phyloP scores from a whole-genome alignment of 108 stramenopile species.

The Skeletonema tropicum region DNA sequence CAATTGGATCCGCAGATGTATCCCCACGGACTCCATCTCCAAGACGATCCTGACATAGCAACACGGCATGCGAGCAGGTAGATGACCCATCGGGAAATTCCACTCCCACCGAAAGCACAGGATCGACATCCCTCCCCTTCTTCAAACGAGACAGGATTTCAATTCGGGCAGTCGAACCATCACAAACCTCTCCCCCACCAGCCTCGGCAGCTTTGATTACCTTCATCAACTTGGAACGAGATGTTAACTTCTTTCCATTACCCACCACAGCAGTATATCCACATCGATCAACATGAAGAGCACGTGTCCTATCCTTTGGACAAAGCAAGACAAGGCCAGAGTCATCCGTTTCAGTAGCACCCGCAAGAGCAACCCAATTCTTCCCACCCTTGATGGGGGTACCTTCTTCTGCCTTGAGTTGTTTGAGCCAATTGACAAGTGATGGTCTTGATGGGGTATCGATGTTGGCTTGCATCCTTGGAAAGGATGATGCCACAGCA shows the following conservation, averaged over 20 bases:
- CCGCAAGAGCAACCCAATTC: constrained; percentile 80
- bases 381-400: constrained; percentile 80
- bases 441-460: constrained; percentile 59
- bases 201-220: constrained; percentile 21
- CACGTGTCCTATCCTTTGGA: constrained; percentile 57
- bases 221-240: constrained; percentile 44
- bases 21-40: constrained; percentile 79
- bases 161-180: constrained; percentile 37
- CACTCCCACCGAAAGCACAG: constrained; percentile 59
- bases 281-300: constrained; percentile 60
- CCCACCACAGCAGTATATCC: constrained; percentile 79
- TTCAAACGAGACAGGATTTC: constrained; percentile 61
- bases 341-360: constrained; percentile 81
- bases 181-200: constrained; percentile 30
- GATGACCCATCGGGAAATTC: constrained; percentile 57
- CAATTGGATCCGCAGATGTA: constrained; percentile 72
- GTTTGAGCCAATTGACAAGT: constrained; percentile 77
- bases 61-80: constrained; percentile 60
- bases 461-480: constrained; percentile 35
- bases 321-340: constrained; percentile 76
- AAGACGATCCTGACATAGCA: constrained; percentile 62
- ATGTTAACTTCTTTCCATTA: constrained; percentile 62
- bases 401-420: constrained; percentile 66
- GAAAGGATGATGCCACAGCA: background rate
- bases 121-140: constrained; percentile 68